These are phyloP conservation scores for Cyclocybe cylindracea DNA, from an alignment of 768 basidiomycete genomes.

Conservation along the genomic window DNA sequence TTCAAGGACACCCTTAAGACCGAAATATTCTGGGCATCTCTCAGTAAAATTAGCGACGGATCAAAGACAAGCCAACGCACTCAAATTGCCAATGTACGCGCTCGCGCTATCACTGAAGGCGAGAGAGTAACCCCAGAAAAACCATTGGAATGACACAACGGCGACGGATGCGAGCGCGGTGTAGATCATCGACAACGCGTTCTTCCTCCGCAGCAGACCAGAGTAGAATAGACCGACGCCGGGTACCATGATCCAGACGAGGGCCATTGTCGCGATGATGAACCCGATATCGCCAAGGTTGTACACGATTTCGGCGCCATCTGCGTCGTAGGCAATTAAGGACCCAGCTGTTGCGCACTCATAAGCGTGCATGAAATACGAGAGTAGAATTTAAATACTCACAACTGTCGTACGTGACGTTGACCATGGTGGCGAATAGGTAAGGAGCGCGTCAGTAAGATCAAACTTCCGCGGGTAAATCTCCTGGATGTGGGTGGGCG, in stretches of 20 bases:
- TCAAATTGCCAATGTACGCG: conserved; percentile 83
- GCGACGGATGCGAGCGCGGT: conserved; percentile 76
- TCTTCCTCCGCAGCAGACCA: conserved; percentile 89
- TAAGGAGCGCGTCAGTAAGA: background rate
- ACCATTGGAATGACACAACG: conserved; percentile 90
- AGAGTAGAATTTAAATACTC: conserved; percentile 3
- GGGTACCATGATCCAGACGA: conserved; percentile 86
- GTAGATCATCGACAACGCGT: conserved; percentile 90
- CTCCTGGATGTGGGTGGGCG: background rate
- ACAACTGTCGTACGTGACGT: conserved; percentile 29
- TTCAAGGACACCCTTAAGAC: conserved; percentile 73
- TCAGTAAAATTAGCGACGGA: background rate
- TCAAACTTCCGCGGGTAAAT: background rate
- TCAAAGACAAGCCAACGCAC: conserved; percentile 40
- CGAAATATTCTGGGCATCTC: conserved; percentile 67
- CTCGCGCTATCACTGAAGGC: conserved; percentile 81
- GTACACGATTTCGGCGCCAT: conserved; percentile 36
- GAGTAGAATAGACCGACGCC: conserved; percentile 90
- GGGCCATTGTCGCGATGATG: conserved; percentile 71
- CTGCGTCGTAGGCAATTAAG: conserved; percentile 29
- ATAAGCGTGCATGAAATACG: background rate
- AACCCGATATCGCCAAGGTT: conserved; percentile 53
- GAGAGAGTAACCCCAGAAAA: conserved; percentile 96
- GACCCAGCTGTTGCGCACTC: conserved; percentile 32
- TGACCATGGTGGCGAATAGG: conserved; percentile 21